Conservation (phyloP, 495 filamentous ascomycete species). For the Pseudoneurospora amorphoporcata region DNA sequence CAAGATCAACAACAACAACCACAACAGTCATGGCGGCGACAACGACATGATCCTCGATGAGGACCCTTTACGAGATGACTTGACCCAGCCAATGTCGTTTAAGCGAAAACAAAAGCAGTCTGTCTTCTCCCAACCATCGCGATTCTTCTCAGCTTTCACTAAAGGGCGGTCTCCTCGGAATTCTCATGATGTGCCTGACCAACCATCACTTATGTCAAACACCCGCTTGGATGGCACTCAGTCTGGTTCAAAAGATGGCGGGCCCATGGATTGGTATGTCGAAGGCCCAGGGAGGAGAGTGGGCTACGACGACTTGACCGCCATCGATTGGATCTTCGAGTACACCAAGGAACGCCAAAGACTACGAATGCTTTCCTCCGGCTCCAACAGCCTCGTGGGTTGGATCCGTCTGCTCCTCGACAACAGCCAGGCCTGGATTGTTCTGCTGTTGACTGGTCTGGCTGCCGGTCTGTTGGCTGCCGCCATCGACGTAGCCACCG, state of each 20-base stretch:
- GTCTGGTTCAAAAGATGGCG: conserved; percentile 47
- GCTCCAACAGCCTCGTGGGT: conserved; percentile 60
- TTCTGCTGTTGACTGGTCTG: conserved; percentile 66
- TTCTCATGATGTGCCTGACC: not conserved
- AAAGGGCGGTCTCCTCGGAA: conserved; percentile 15
- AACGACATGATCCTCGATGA: conserved; percentile 25
- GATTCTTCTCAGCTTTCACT: conserved; percentile 51
- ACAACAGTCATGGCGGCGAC: conserved; percentile 21
- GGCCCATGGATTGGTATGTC: conserved; percentile 72
- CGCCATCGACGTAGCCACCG: conserved; percentile 80
- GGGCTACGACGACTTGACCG: conserved; percentile 91
- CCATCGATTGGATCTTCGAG: conserved; percentile 99
- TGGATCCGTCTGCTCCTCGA: conserved; percentile 64
- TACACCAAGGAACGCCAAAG: conserved; percentile 94
- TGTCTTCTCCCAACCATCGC: conserved; percentile 33
- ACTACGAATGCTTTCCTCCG: conserved; percentile 61
- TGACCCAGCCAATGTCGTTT: conserved; percentile 59
- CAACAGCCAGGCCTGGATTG: conserved; percentile 81
- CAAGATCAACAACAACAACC: conserved; percentile 18
- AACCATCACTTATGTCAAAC: not conserved
- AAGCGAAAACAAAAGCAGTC: conserved; percentile 67
- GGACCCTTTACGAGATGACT: conserved; percentile 41
- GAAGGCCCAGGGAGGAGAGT: conserved; percentile 87
- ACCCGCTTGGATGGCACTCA: not conserved
- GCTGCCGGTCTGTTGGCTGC: conserved; percentile 78